Evolutionary conservation across 768 basidiomycete genomes (phyloP).

Genomic region (Tulasnella calospora): DNA sequence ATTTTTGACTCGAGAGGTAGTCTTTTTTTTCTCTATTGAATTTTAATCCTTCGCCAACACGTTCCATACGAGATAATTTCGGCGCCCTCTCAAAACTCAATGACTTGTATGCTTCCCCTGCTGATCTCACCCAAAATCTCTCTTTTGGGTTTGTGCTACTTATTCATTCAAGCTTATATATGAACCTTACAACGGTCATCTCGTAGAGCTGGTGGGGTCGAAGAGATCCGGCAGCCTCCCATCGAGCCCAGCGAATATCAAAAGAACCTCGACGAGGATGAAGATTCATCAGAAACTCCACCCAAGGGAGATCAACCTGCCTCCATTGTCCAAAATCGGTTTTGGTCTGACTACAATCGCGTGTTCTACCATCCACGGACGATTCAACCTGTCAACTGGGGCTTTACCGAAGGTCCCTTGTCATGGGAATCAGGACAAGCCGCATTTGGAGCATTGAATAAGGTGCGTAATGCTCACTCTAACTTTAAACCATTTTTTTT

Average conservation of each 20-base stretch:
- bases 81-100: conserved; percentile 22
- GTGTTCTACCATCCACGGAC: conserved; percentile 27
- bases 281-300: not conserved
- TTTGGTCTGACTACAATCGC: conserved; percentile 29
- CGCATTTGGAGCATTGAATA: conserved; percentile 2
- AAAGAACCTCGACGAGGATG: conserved; percentile 19
- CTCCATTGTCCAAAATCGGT: not conserved
- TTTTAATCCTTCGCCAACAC: not conserved
- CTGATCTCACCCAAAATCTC: not conserved
- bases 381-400: conserved; percentile 22
- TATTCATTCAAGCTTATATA: not conserved
- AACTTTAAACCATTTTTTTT: not conserved
- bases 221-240: conserved; percentile 4
- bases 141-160: not conserved
- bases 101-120: conserved; percentile 14
- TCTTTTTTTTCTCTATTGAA: not conserved
- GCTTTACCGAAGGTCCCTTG: not conserved
- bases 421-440: conserved; percentile 3
- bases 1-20: conserved; percentile 23
- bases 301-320: not conserved
- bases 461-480: not conserved
- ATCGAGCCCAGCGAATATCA: conserved; percentile 25
- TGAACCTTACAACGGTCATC: not conserved
- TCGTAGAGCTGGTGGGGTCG: not conserved
- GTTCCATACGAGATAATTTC: conserved; percentile 23